Evolutionary conservation across 331 rosid genomes (phyloP), one percentile per base, ranked within the genome.

Genomic region (Phaseolus coccineus): DNA sequence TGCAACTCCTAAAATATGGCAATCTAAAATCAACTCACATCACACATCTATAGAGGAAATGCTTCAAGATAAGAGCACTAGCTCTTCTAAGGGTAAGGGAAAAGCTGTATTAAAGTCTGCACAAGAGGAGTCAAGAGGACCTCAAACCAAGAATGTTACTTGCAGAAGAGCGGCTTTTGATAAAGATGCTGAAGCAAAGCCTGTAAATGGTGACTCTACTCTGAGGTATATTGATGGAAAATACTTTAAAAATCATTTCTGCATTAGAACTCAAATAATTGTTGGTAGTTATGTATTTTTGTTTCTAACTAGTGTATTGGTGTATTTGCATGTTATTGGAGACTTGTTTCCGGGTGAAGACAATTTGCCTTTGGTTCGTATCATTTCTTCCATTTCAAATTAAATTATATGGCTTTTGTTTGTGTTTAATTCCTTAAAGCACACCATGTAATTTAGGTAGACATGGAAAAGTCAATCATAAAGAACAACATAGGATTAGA

Each of bases 51-150:
- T 77, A 84, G 91, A 87, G 85, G 98, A 96, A 63, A 67, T 78
- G 40, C 64, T 90, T 69, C 93, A 88, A 80, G 99, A 96, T 78
- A 93, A 93, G 84, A 87, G 87, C 83, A 71, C 83, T 12, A 92
- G 92, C 82, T 90, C 96, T 63, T 93, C 99, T 52, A 96, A 96
- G 86, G 98, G 94, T 31, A 96, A 96, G 85, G 98, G 99, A 22
- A 96, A 96, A 87, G 99, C 99, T 77, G 91, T 96, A 74, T 81
- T 96, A 79, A 93, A 88, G 88, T 88, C 97, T 77, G 78, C 97
- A 12, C 94, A 86, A 81, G 99, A 91, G 85, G 99, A 90, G 85
- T 77, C 85, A 71, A 88, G 90, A 84, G 96, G 97, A 35, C 91
- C 97, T 58, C 99, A 96, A 87, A 96, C 99, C 22, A 96, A 98